Percentiles rank a stretch among this genome's conserved stretches.
These are phyloP conservation scores for Taphrina communis DNA, from an alignment of 1,139 yeast species.

Conservation along the genomic window DNA sequence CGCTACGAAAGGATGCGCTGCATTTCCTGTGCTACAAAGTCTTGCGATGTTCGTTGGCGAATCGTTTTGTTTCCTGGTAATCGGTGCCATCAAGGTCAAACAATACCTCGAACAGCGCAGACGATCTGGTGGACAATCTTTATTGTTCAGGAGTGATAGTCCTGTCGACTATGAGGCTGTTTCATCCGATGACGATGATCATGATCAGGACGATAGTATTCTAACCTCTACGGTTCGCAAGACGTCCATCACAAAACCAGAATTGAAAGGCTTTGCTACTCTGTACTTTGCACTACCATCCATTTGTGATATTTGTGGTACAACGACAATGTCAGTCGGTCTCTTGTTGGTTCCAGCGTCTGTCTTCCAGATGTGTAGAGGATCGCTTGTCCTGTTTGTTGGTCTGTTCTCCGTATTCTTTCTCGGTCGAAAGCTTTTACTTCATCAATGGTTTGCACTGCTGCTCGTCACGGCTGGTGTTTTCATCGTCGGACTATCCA, in stretches of 20 bases:
- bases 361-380: conserved; percentile 83
- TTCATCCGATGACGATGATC: conserved; percentile 10
- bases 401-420: conserved; percentile 73
- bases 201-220: neutral
- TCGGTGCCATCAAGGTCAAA: conserved; percentile 18
- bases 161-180: conserved; percentile 13
- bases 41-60: conserved; percentile 85
- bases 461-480: conserved; percentile 69
- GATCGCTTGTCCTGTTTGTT: conserved; percentile 76
- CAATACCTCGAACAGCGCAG: neutral
- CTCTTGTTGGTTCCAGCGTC: conserved; percentile 79
- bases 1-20: conserved; percentile 26
- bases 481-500: conserved; percentile 74
- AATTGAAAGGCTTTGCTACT: conserved; percentile 9
- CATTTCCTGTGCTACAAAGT: conserved; percentile 64
- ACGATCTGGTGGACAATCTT: neutral
- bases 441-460: conserved; percentile 73
- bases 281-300: conserved; percentile 64
- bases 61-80: conserved; percentile 53
- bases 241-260: conserved; percentile 12
- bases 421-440: conserved; percentile 62
- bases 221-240: conserved; percentile 43
- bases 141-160: neutral
- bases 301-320: conserved; percentile 71
- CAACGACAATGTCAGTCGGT: conserved; percentile 79